Conservation (phyloP, 2,329 filamentous ascomycete genomes). For the Nemania abortiva region DNA sequence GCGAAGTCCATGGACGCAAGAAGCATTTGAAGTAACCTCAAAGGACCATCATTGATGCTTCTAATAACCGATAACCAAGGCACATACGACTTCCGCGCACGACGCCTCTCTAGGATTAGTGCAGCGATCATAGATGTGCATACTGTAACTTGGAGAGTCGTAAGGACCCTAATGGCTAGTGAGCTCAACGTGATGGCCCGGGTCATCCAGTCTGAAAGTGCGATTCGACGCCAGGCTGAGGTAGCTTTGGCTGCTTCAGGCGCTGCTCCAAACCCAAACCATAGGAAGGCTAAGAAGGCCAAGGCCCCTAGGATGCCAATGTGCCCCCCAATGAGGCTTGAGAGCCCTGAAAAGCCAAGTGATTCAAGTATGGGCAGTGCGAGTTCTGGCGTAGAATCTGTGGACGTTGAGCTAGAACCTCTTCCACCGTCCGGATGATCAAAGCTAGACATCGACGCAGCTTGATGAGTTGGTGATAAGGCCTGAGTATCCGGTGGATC, state of each 20-base stretch:
- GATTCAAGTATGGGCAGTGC: not conserved
- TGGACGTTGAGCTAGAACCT: too few species aligned
- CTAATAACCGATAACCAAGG: conserved; percentile 32
- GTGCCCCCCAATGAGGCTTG: conserved; percentile 7
- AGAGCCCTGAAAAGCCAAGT: not conserved
- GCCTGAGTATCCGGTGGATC: too few species aligned
- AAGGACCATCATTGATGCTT: conserved; percentile 34
- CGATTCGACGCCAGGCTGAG: conserved; percentile 22
- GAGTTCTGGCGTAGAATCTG: too few species aligned
- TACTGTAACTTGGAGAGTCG: conserved; percentile 22
- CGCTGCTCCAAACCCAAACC: conserved; percentile 24
- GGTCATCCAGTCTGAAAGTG: conserved; percentile 20
- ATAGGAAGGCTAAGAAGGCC: conserved; percentile 24
- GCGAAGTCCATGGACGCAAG: conserved; percentile 17
- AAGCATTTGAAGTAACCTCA: conserved; percentile 23
- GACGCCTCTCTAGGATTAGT: conserved; percentile 29
- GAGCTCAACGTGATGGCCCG: conserved; percentile 15
- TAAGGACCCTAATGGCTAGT: conserved; percentile 16
- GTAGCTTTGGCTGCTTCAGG: conserved; percentile 14
- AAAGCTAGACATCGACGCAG: too few species aligned
- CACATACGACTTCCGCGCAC: conserved; percentile 28
- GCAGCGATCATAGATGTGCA: conserved; percentile 36
- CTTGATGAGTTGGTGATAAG: too few species aligned
- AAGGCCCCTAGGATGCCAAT: not conserved
- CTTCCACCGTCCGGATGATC: too few species aligned